A percentile compares a stretch with the other conserved stretches of the same genome.
phyloP scores from a whole-genome alignment of 106 monocot genomes.

The Allium sativum region DNA sequence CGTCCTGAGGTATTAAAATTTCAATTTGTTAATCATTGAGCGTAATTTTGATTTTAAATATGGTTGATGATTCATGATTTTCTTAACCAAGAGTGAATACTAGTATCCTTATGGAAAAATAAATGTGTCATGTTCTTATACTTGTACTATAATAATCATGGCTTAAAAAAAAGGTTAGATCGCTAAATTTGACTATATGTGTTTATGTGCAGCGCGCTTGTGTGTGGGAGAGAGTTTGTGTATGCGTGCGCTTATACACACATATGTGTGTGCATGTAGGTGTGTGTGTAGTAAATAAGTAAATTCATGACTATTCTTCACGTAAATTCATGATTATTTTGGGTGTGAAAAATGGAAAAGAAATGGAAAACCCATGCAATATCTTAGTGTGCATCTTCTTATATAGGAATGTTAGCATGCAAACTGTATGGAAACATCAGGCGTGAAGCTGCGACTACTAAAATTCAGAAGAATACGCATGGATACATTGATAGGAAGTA shows the following conservation, averaged over 20 bases:
- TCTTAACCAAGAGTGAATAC: background rate
- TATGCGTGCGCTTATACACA: too few species aligned
- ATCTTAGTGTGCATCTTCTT: too few species aligned
- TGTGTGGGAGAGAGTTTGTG: background rate
- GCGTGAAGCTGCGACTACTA: slow-evolving; percentile 57
- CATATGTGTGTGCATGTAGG: too few species aligned
- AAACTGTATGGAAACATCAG: slow-evolving; percentile 62
- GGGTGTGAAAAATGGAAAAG: too few species aligned
- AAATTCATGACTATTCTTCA: too few species aligned
- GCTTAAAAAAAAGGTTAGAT: too few species aligned
- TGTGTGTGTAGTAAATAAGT: too few species aligned
- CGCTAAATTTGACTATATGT: too few species aligned
- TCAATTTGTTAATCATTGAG: background rate
- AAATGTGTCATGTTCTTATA: background rate
- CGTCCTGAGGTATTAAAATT: slow-evolving; percentile 48
- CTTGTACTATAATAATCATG: background rate
- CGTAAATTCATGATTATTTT: slow-evolving; percentile 1
- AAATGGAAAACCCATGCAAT: too few species aligned
- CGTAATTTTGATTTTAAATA: background rate
- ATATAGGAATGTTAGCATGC: slow-evolving; percentile 57
- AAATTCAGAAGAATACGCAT: slow-evolving; percentile 63
- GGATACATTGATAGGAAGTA: slow-evolving; percentile 33
- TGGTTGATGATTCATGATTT: background rate
- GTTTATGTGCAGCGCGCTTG: background rate
- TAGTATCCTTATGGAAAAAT: background rate